Conservation (phyloP, 1,139 yeast species). For the Hanseniaspora gamundiae region DNA sequence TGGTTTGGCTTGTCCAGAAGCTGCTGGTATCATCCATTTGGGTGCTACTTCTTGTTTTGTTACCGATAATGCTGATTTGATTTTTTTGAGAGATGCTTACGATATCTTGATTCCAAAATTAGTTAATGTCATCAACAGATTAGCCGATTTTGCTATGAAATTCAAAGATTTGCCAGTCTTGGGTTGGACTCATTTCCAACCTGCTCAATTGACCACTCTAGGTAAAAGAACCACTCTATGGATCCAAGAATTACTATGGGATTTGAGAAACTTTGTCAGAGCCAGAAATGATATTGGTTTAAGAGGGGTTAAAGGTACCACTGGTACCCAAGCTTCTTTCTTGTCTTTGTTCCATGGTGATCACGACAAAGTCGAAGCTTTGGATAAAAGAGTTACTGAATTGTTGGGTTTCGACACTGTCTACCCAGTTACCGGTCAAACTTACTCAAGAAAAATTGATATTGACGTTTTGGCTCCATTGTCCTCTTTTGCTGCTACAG, state of each 20-base stretch:
- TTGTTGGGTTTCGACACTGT: slow-evolving; percentile 88
- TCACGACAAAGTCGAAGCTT: slow-evolving; percentile 87
- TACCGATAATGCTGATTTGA: slow-evolving; percentile 95
- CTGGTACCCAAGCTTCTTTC: slow-evolving; percentile 98
- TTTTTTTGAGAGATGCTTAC: slow-evolving; percentile 89
- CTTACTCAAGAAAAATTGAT: slow-evolving; percentile 95
- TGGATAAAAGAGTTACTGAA: slow-evolving; percentile 87
- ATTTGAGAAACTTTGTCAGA: slow-evolving; percentile 86
- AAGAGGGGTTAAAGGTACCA: slow-evolving; percentile 98
- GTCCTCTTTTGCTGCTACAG: slow-evolving; percentile 90
- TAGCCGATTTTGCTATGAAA: slow-evolving; percentile 75
- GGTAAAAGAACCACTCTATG: slow-evolving; percentile 97
- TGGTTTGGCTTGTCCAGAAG: slow-evolving; percentile 87
- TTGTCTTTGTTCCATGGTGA: slow-evolving; percentile 89
- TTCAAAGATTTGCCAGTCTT: slow-evolving; percentile 93
- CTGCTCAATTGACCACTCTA: slow-evolving; percentile 96
- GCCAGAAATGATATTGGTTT: slow-evolving; percentile 94
- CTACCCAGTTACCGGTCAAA: slow-evolving; percentile 97
- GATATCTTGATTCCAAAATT: slow-evolving; percentile 87
- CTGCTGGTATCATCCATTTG: slow-evolving; percentile 94
- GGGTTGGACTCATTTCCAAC: slow-evolving; percentile 99
- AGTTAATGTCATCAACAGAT: slow-evolving; percentile 88
- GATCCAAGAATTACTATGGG: slow-evolving; percentile 98
- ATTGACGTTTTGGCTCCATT: slow-evolving; percentile 87
- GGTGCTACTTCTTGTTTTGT: slow-evolving; percentile 98